phyloP scores from a whole-genome alignment of 176 grass and related monocot genomes.

The Phoenix roebelenii region DNA sequence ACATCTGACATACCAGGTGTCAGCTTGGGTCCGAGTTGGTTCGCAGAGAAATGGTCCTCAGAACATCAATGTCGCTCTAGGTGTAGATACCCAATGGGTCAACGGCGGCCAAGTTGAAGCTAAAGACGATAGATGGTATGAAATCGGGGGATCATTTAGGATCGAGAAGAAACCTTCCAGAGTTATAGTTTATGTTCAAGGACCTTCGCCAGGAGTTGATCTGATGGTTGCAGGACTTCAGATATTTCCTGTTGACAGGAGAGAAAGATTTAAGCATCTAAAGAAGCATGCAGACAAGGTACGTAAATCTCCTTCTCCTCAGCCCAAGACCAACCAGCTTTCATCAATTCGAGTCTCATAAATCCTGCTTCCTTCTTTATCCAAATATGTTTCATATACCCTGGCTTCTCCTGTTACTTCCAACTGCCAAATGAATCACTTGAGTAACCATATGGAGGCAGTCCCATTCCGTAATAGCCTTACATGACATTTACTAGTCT shows the following conservation, averaged over 20 bases:
- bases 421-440: not conserved
- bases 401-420: too few relatives aligned
- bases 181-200: constrained; percentile 68
- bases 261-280: constrained; percentile 43
- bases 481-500: too few relatives aligned
- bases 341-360: too few relatives aligned
- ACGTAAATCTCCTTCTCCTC: not conserved
- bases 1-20: constrained; percentile 80
- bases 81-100: constrained; percentile 63
- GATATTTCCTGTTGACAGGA: constrained; percentile 64
- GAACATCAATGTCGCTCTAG: constrained; percentile 43
- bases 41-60: constrained; percentile 26
- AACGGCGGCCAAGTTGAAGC: constrained; percentile 69
- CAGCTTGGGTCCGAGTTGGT: constrained; percentile 65
- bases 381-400: too few relatives aligned
- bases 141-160: constrained; percentile 67
- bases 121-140: constrained; percentile 69
- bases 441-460: not conserved
- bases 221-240: constrained; percentile 79
- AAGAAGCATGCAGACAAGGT: constrained; percentile 60
- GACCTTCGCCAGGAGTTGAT: constrained; percentile 52
- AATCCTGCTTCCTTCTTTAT: too few relatives aligned
- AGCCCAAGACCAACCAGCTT: too few relatives aligned
- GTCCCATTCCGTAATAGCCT: too few relatives aligned
- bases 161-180: constrained; percentile 45